Conservation (phyloP, 2,329 filamentous ascomycete genomes). For the Daldinia eschscholtzii region DNA sequence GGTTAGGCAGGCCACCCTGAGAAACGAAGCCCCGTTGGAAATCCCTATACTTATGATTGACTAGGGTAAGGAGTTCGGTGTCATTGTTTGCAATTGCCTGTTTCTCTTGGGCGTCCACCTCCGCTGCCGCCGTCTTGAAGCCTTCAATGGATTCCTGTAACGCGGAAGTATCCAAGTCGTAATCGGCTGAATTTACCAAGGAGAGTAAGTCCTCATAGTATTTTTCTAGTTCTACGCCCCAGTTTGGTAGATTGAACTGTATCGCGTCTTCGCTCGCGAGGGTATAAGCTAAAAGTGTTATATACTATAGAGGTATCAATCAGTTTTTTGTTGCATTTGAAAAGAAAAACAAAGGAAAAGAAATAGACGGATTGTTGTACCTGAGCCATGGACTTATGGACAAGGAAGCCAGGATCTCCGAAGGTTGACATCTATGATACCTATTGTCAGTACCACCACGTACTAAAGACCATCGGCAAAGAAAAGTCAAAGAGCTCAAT, state of each 20-base stretch:
- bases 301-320: slow-evolving; percentile 49
- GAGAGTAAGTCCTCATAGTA: slow-evolving; percentile 57
- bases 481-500: neutral
- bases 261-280: slow-evolving; percentile 56
- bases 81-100: slow-evolving; percentile 51
- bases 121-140: slow-evolving; percentile 53
- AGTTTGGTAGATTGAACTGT: slow-evolving; percentile 58
- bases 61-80: slow-evolving; percentile 51
- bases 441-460: slow-evolving; percentile 9
- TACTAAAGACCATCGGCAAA: neutral
- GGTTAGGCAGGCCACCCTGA: slow-evolving; percentile 60
- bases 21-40: slow-evolving; percentile 64
- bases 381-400: slow-evolving; percentile 70
- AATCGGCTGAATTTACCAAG: slow-evolving; percentile 51
- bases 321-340: neutral
- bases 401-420: slow-evolving; percentile 75
- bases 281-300: slow-evolving; percentile 57
- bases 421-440: slow-evolving; percentile 75
- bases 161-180: slow-evolving; percentile 55
- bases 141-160: slow-evolving; percentile 56
- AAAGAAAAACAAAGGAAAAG: neutral
- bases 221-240: slow-evolving; percentile 55
- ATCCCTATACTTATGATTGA: slow-evolving; percentile 62
- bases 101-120: slow-evolving; percentile 52
- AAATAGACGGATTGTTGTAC: slow-evolving; percentile 50